phyloP scores from a whole-genome alignment of 2,329 filamentous ascomycete genomes.

The Alternaria atra region DNA sequence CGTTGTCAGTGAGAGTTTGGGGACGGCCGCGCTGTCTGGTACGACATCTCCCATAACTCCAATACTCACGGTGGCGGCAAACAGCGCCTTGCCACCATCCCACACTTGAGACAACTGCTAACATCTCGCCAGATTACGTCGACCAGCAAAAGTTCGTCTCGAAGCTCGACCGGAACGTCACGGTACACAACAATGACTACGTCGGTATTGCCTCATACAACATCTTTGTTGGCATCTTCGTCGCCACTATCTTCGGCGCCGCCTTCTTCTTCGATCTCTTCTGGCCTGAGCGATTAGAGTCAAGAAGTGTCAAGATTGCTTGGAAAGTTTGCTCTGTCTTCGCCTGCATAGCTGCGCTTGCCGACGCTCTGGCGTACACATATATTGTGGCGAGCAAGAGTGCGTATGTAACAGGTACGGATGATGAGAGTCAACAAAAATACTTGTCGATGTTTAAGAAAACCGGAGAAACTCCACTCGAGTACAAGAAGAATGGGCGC shows the following conservation, averaged over 20 bases:
- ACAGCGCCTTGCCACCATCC: neutral
- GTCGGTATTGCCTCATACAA: constrained; percentile 66
- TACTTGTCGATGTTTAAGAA: constrained; percentile 45
- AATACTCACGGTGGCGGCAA: neutral
- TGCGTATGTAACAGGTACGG: constrained; percentile 58
- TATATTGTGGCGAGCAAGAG: constrained; percentile 59
- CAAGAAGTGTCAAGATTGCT: constrained; percentile 58
- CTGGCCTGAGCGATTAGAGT: constrained; percentile 65
- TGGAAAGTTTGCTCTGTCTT: constrained; percentile 64
- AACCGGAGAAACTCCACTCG: constrained; percentile 47
- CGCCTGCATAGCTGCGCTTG: constrained; percentile 58
- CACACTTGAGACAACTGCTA: neutral
- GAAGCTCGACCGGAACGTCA: constrained; percentile 49
- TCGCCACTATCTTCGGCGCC: constrained; percentile 66
- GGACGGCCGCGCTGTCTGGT: constrained; percentile 65
- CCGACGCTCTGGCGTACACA: constrained; percentile 61
- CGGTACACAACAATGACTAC: constrained; percentile 64
- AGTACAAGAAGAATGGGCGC: constrained; percentile 60
- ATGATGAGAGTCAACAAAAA: constrained; percentile 38
- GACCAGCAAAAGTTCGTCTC: constrained; percentile 62
- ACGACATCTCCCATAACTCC: constrained; percentile 17
- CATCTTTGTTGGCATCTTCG: constrained; percentile 66
- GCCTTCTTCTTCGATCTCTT: constrained; percentile 71
- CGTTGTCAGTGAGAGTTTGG: constrained; percentile 65
- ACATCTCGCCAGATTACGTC: constrained; percentile 58